phyloP scores from a whole-genome alignment of 805 yeast genomes.

The Lipomyces starkeyi region DNA sequence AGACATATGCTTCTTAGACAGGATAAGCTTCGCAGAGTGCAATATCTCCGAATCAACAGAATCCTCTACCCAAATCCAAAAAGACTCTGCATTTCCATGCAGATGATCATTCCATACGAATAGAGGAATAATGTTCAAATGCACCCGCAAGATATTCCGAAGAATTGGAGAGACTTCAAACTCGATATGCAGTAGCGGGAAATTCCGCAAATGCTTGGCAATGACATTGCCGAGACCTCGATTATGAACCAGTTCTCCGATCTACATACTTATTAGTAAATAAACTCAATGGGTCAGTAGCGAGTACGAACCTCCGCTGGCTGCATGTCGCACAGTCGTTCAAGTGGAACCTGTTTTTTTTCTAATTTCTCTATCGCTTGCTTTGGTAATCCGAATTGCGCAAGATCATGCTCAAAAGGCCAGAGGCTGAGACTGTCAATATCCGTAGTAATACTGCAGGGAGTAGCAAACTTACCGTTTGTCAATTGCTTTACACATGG shows the following conservation, averaged over 20 bases:
- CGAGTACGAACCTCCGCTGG: constrained; percentile 57
- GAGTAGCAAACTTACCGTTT: constrained; percentile 51
- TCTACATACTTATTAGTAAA: constrained; percentile 27
- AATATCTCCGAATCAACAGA: constrained; percentile 72
- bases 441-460: not conserved
- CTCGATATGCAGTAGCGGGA: constrained; percentile 76
- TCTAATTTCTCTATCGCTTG: constrained; percentile 67
- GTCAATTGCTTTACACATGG: constrained; percentile 86
- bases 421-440: constrained; percentile 54
- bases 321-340: constrained; percentile 71
- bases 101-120: constrained; percentile 82
- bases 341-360: constrained; percentile 61
- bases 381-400: constrained; percentile 75
- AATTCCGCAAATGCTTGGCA: constrained; percentile 64
- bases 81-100: constrained; percentile 85
- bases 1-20: constrained; percentile 62
- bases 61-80: constrained; percentile 93
- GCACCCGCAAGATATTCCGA: constrained; percentile 80
- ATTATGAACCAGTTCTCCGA: constrained; percentile 91
- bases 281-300: not conserved
- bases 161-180: constrained; percentile 92
- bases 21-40: constrained; percentile 80
- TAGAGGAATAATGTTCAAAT: constrained; percentile 70
- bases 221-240: constrained; percentile 70
- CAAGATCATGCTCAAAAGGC: constrained; percentile 88